Percentiles rank a stretch among this genome's conserved stretches.
Conservation (phyloP, 2,329 filamentous ascomycete species). For the Talaromyces sp. region DNA sequence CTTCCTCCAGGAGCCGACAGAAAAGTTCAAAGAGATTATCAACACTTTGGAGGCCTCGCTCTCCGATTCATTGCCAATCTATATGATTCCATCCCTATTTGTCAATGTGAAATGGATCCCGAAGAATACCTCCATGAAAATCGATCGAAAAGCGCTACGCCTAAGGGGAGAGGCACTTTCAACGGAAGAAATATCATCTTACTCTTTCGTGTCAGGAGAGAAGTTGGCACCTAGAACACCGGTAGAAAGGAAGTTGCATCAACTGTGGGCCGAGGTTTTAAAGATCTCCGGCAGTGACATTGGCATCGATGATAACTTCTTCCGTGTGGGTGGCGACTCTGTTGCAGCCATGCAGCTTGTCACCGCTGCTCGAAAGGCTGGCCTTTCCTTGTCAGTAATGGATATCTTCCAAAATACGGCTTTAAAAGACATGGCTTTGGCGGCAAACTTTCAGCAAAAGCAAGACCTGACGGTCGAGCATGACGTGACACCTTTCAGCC, state of each 20-base stretch:
- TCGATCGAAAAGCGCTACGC: neutral
- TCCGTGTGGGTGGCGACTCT: slow-evolving; percentile 11
- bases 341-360: slow-evolving; percentile 29
- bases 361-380: slow-evolving; percentile 32
- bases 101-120: neutral
- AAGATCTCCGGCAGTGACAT: slow-evolving; percentile 27
- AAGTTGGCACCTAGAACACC: neutral
- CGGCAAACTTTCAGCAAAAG: neutral
- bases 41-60: neutral
- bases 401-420: slow-evolving; percentile 34
- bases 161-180: neutral
- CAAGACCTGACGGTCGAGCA: neutral
- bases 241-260: slow-evolving; percentile 30
- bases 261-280: slow-evolving; percentile 46
- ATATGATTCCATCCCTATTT: slow-evolving; percentile 7
- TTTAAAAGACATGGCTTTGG: neutral
- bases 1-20: neutral
- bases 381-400: slow-evolving; percentile 35
- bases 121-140: neutral
- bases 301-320: slow-evolving; percentile 9
- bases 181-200: neutral
- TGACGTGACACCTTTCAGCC: neutral
- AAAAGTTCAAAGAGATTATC: neutral
- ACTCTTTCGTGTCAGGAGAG: neutral
- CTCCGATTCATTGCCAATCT: slow-evolving; percentile 17